These are phyloP conservation scores for Priceomyces castillae DNA, from an alignment of 805 yeast genomes.

Conservation along the genomic window DNA sequence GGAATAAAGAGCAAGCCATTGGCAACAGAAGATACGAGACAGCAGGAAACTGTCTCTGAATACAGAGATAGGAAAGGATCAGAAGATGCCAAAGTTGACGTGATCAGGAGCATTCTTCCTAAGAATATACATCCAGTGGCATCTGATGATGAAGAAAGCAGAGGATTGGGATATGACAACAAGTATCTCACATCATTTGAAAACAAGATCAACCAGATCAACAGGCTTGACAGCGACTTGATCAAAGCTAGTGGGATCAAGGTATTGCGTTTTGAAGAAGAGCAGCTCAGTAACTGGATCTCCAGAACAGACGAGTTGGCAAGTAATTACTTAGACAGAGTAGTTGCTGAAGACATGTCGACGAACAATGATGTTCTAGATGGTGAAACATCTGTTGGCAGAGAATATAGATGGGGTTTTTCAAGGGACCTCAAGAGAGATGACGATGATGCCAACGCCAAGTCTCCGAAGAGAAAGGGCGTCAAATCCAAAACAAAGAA, in stretches of 20 bases:
- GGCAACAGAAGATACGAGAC: background rate
- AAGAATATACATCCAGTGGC: background rate
- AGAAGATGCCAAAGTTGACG: constrained; percentile 3
- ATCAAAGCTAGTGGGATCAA: constrained; percentile 12
- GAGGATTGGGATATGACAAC: constrained; percentile 2
- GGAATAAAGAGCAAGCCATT: background rate
- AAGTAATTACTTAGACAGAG: constrained; percentile 33
- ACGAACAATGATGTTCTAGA: constrained; percentile 22
- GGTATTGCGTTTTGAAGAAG: constrained; percentile 18
- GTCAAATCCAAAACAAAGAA: constrained; percentile 8
- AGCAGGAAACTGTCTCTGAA: background rate
- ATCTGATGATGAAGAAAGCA: constrained; percentile 7
- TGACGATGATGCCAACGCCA: constrained; percentile 13
- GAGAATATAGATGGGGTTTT: constrained; percentile 28
- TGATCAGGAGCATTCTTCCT: constrained; percentile 6
- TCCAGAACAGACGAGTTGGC: constrained; percentile 22
- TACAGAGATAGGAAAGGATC: background rate
- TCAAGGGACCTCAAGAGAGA: constrained; percentile 20
- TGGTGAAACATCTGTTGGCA: constrained; percentile 22
- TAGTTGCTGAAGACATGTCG: constrained; percentile 34
- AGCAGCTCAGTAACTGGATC: constrained; percentile 14
- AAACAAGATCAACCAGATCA: constrained; percentile 11
- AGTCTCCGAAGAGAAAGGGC: constrained; percentile 8
- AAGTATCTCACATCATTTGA: constrained; percentile 10
- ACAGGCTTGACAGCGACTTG: constrained; percentile 11